phyloP scores from a whole-genome alignment of 345 rosid genomes.

The Citrus sp. region DNA sequence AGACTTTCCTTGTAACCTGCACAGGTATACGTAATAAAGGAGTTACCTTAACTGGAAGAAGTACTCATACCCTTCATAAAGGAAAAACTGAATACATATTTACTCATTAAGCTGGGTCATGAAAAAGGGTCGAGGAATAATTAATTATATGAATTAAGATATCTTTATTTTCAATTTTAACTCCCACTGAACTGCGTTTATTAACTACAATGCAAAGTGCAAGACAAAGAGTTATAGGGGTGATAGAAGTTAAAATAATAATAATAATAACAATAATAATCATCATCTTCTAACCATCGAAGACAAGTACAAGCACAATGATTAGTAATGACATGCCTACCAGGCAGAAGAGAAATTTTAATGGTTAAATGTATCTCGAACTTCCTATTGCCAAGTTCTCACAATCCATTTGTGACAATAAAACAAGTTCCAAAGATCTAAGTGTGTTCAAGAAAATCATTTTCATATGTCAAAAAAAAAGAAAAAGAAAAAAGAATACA shows the following conservation, averaged over 20 bases:
- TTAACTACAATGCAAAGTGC: neutral
- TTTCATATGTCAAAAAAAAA: neutral
- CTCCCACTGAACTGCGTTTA: neutral
- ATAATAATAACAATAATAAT: too few relatives aligned
- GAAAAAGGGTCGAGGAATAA: neutral
- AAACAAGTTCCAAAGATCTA: neutral
- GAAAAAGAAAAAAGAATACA: neutral
- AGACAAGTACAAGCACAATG: neutral
- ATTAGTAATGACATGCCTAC: neutral
- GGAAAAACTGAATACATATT: neutral
- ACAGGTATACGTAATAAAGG: neutral
- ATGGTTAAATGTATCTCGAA: neutral
- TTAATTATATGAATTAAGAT: neutral
- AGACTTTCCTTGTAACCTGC: constrained; percentile 94
- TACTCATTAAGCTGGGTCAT: neutral
- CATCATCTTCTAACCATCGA: neutral
- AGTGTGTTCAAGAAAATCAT: neutral
- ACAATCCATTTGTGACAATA: neutral
- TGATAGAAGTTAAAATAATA: neutral
- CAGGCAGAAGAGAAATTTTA: neutral
- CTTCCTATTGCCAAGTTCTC: neutral
- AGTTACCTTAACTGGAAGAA: neutral
- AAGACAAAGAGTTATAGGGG: neutral
- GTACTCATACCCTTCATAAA: neutral
- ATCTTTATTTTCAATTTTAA: neutral